phyloP scores from a whole-genome alignment of 169 alveolate genomes.

The Perkinsus chesapeaki region DNA sequence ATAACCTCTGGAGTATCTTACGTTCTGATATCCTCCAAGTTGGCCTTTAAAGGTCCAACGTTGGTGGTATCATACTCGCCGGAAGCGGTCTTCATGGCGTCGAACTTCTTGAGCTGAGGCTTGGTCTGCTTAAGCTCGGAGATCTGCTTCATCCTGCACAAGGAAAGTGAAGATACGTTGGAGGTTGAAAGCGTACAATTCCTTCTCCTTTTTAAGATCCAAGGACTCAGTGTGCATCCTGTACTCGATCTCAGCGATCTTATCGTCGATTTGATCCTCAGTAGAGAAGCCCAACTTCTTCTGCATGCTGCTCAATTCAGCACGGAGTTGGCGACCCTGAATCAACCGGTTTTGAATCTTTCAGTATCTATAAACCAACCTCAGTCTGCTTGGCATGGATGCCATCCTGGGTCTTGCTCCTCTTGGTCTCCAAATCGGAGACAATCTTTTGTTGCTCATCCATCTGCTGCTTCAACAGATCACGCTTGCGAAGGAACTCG shows the following conservation, averaged over 20 bases:
- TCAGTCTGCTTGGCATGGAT: not conserved
- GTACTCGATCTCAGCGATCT: not conserved
- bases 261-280: not conserved
- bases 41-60: not conserved
- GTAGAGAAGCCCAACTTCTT: not conserved
- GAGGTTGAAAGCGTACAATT: no score
- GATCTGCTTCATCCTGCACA: not conserved
- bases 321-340: not conserved
- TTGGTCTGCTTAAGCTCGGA: not conserved
- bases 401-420: not conserved
- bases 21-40: not conserved
- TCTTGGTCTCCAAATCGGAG: not conserved
- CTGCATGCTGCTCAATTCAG: conserved; percentile 1
- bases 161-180: no score
- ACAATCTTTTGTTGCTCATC: not conserved
- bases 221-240: not conserved
- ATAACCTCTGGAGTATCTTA: not conserved
- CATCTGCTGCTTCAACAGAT: not conserved
- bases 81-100: not conserved
- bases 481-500: not conserved
- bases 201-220: not conserved
- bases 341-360: no score
- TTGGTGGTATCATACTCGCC: not conserved
- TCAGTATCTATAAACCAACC: not conserved
- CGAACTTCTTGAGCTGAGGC: not conserved